These are phyloP conservation scores for Fusarium decemcellulare DNA, from an alignment of 2,329 filamentous ascomycete genomes.

Conservation along the genomic window DNA sequence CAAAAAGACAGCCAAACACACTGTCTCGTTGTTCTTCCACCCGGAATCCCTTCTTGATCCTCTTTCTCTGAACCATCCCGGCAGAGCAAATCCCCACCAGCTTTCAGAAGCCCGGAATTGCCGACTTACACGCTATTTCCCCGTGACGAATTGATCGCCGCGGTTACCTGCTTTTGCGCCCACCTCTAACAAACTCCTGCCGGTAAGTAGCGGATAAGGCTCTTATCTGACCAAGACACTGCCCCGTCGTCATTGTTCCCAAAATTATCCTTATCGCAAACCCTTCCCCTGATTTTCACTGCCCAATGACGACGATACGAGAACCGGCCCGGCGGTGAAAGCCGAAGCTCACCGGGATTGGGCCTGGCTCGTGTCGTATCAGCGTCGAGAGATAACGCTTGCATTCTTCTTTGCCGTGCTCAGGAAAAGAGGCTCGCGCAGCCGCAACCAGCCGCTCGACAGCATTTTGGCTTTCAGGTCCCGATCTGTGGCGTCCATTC, in stretches of 20 bases:
- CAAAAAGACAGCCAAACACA: slow-evolving; percentile 18
- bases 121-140: slow-evolving; percentile 44
- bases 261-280: slow-evolving; percentile 37
- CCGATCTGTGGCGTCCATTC: slow-evolving; percentile 44
- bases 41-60: slow-evolving; percentile 16
- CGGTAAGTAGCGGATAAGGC: slow-evolving; percentile 38
- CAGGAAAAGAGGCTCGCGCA: slow-evolving; percentile 24
- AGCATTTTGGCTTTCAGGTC: slow-evolving; percentile 33
- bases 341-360: slow-evolving; percentile 35
- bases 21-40: slow-evolving; percentile 29
- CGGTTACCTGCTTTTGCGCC: slow-evolving; percentile 16
- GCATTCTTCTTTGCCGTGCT: slow-evolving; percentile 35
- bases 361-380: slow-evolving; percentile 34
- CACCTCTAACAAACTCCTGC: slow-evolving; percentile 30
- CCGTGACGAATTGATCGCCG: slow-evolving; percentile 39
- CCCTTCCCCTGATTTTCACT: slow-evolving; percentile 36
- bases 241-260: slow-evolving; percentile 28
- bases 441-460: slow-evolving; percentile 23
- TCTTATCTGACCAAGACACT: slow-evolving; percentile 36
- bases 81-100: background rate
- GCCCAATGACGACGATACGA: slow-evolving; percentile 43
- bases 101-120: slow-evolving; percentile 30
- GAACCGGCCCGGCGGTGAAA: slow-evolving; percentile 49
- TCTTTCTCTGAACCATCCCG: slow-evolving; percentile 13
- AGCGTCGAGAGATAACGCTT: slow-evolving; percentile 34